Evolutionary conservation across 2,329 filamentous ascomycete genomes (phyloP), one percentile per base, ranked within the genome.

Genomic region (Pseudogymnoascus sp.): DNA sequence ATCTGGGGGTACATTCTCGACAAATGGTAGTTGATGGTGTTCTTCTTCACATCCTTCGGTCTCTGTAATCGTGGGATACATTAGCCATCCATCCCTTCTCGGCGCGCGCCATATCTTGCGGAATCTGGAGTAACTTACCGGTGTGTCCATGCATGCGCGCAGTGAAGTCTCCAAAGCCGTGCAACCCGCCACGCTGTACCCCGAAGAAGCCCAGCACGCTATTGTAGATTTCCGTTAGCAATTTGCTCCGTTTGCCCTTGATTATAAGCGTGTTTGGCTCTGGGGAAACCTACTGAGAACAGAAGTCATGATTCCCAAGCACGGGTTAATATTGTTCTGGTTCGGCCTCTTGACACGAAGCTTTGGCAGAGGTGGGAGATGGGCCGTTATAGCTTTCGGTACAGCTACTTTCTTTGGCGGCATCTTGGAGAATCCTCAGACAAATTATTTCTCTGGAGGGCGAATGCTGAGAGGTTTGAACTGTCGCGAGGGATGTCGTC

Each of bases 11-110:
- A 89, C 79, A 90, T 84, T 71, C 95, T 85, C 68, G 84, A 83
- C 47, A 97, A 80, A 75, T 97, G 93, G 81, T 93, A 93, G 78
- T 97, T 97, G 84, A 97, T 92, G 68, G 84, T 86, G 75, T 87
- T 93, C 79, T 87, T 91, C 74, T 85, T 84, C 68, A 77, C 75
- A 63, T 78, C 76, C 67, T 76, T 76, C 59, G 82, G 76, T 81
- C 80, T 84, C 85, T 87, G 73, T 66, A 64, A 15, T 40, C 63
- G 42, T 21, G 62, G 36, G 26, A 60, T 64, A 23, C 57, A 61
- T 66, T 65, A 64, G 65, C 28, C 36, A 40, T 61, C 13, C 35
- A 11, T n/a, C 31, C 62, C 35, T 26, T 28, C 7, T 63, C 21
- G 31, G 23, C 9, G 19, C 19, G n/a, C 33, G 13, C 33, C 13